Base-by-base conservation (phyloP, 768 basidiomycete genomes). In the Chalciporus pseudorubinellus region DNA sequence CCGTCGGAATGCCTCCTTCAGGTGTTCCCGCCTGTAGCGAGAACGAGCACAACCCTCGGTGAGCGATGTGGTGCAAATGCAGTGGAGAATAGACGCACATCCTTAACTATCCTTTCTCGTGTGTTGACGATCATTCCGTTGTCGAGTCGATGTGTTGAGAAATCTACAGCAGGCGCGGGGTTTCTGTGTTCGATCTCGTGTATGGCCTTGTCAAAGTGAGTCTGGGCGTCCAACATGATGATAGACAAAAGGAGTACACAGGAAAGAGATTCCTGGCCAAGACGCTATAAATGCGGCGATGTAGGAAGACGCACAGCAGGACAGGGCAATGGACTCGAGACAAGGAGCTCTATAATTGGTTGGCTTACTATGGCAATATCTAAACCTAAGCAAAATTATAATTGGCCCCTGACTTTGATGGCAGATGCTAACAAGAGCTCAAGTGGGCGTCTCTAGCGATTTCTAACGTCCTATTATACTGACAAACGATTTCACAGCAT, bases 21-120 rank as follows among this genome's bases (percentile, higher is more conserved):
- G 88, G 91, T 20, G 75, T 81, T 53, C 79, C 78, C n/a, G 92
- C 87, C 88, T 90, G 62, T 12, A 16, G n/a, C 5, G 34, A 34
- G 26, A 11, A 38, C 16, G 41, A 14, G 21, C 10, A 2, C 11
- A 13, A 13, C 6, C 26, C 26, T 28, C 26, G 29, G 22, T 49
- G 31, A 60, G 34, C 22, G 39, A n/a, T 34, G 7, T 12, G 10
- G 10, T 10, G n/a, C 50, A 56, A n/a, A 10, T 6, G n/a, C 44
- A n/a, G 38, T 42, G 34, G 36, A 44, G 1, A 45, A 11, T 9
- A 33, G 44, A 48, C 64, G 51, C 12, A 64, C 65, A 18, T 66
- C 65, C 33, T 56, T 62, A 45, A 64, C 24, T 40, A 66, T 57
- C 36, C 65, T 62, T 31, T 66, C 62, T 22, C 44, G 62, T 5